These are phyloP conservation scores for Pichia kluyveri DNA, from an alignment of 805 yeast species.

Conservation along the genomic window DNA sequence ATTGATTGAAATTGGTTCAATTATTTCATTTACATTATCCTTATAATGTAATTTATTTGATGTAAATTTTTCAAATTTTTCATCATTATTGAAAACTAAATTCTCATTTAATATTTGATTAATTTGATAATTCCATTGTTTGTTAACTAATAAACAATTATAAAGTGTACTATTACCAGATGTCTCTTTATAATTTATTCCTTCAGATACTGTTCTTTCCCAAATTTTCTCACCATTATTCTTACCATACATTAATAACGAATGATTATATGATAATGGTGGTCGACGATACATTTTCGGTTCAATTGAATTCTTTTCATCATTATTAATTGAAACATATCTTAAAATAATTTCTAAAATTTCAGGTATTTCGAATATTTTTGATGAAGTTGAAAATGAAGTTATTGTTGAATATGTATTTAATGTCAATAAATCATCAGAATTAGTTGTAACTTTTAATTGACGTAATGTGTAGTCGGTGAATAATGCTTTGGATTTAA, in stretches of 20 bases:
- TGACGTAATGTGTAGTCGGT: background rate
- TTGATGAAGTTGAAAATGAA: background rate
- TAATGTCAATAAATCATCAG: background rate
- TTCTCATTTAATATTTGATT: slow-evolving; percentile 45
- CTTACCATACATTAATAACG: slow-evolving; percentile 46
- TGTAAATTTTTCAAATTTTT: slow-evolving; percentile 24
- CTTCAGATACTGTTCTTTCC: slow-evolving; percentile 18
- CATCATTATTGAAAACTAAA: slow-evolving; percentile 43
- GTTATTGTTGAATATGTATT: background rate
- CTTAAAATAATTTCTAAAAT: slow-evolving; percentile 52
- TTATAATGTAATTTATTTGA: background rate
- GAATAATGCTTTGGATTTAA: background rate
- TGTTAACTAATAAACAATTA: slow-evolving; percentile 63
- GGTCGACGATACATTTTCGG: slow-evolving; percentile 50
- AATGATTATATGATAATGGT: slow-evolving; percentile 60
- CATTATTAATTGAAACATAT: slow-evolving; percentile 45
- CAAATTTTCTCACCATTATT: slow-evolving; percentile 33
- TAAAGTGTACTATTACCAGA: slow-evolving; percentile 25
- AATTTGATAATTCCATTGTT: slow-evolving; percentile 52
- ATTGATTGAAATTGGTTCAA: slow-evolving; percentile 36
- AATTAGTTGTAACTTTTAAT: background rate
- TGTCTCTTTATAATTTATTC: background rate
- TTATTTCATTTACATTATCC: background rate
- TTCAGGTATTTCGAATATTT: slow-evolving; percentile 69
- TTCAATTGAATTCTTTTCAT: slow-evolving; percentile 51